Conservation (phyloP, 352 stramenopile species). For the Globisporangium irregulare region DNA sequence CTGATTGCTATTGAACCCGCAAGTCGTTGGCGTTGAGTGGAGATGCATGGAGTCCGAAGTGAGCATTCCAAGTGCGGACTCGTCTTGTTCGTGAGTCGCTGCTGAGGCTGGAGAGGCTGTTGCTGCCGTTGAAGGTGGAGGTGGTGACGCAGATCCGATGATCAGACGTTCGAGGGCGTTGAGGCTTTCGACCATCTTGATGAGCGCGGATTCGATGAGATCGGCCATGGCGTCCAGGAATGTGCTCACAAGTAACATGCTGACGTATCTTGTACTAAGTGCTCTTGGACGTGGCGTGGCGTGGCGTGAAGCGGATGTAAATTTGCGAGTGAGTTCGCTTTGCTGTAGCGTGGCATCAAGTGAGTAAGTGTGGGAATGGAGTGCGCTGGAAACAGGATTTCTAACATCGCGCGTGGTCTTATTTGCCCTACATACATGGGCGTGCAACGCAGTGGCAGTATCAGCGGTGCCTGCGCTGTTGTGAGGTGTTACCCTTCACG, state of each 20-base stretch:
- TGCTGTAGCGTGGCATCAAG: not conserved
- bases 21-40: not conserved
- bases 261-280: not conserved
- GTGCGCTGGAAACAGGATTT: not conserved
- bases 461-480: not conserved
- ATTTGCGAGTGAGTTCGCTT: not conserved
- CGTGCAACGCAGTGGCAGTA: not conserved
- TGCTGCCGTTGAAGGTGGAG: not conserved
- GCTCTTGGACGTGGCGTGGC: not conserved
- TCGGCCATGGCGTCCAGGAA: not conserved
- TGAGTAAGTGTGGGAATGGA: not conserved
- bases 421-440: not conserved
- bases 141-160: not conserved
- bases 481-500: not conserved
- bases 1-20: not conserved
- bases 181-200: not conserved
- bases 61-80: not conserved
- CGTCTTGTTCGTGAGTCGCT: not conserved
- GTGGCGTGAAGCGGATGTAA: not conserved
- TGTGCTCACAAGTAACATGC: not conserved
- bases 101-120: not conserved
- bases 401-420: not conserved
- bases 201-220: not conserved
- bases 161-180: not conserved
- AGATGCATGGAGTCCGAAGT: not conserved